Evolutionary conservation across 495 filamentous ascomycete genomes (phyloP), one percentile per base, ranked within the genome.

Genomic region (Talaromyces adpressus): DNA sequence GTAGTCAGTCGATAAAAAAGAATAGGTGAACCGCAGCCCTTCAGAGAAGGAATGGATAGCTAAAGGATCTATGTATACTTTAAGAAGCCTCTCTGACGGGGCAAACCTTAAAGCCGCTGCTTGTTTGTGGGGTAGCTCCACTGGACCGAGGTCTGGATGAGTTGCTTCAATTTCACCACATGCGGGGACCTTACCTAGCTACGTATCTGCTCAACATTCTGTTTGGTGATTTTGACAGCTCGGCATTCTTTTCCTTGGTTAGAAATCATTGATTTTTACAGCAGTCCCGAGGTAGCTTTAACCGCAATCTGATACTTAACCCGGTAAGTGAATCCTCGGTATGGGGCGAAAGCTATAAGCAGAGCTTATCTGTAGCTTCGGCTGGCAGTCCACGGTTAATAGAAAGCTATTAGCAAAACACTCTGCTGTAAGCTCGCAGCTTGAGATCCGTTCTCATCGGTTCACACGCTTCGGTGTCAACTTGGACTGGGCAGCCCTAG

Each of bases 131-230:
- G 56, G 56, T 32, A 58, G 56, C 4, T 25, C 56, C 56, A 36
- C 56, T 36, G 56, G 29, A 36, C 56, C 56, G 56, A 58, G 56
- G 56, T 58, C 30, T 58, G 56, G 22, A 57, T 57, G 27, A 36
- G 36, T 20, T 32, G n/a, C 7, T 22, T 39, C 29, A 56, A 29
- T 25, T 59, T 59, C 32, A 22, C 29, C 32, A 32, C 57, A 39
- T 59, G 57, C 57, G 57, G 57, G 57, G 57, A 39, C 9, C 9
- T 18, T 6, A 11, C 5, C 23, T 20, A 53, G 5, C 4, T 25
- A n/a, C n/a, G n/a, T n/a, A 53, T 9, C 7, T 20, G 7, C 18
- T 23, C 18, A 23, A n/a, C n/a, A n/a, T n/a, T n/a, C n/a, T n/a
- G n/a, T n/a, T n/a, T n/a, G n/a, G n/a, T n/a, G 9, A 14, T 36